Conservation (phyloP, 2,329 filamentous ascomycete species). For the Fusarium falciforme region DNA sequence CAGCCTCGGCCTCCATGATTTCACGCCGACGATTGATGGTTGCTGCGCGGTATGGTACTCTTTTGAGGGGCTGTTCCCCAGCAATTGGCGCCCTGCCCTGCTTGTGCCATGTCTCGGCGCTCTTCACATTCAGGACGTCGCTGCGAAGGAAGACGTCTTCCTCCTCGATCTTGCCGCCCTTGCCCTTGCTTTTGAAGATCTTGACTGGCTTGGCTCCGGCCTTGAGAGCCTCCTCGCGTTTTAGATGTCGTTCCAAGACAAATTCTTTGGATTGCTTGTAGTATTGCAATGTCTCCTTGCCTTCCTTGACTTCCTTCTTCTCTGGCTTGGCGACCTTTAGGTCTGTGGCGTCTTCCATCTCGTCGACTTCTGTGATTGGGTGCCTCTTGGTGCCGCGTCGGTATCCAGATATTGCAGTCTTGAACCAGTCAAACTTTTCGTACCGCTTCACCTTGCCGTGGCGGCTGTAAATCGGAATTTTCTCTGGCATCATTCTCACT, state of each 20-base stretch:
- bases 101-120: conserved; percentile 97
- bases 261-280: conserved; percentile 90
- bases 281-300: conserved; percentile 85
- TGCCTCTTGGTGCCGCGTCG: conserved; percentile 58
- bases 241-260: conserved; percentile 85
- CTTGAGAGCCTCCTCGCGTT: conserved; percentile 88
- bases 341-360: conserved; percentile 82
- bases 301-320: conserved; percentile 78
- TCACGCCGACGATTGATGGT: conserved; percentile 89
- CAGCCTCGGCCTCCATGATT: conserved; percentile 84
- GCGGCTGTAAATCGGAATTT: conserved; percentile 81
- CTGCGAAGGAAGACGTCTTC: conserved; percentile 84
- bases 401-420: conserved; percentile 81
- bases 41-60: conserved; percentile 89
- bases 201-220: conserved; percentile 76
- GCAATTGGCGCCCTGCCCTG: conserved; percentile 82
- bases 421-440: conserved; percentile 90
- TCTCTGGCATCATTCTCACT: conserved; percentile 80
- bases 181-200: conserved; percentile 79
- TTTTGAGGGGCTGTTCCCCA: conserved; percentile 82
- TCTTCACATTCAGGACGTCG: conserved; percentile 88
- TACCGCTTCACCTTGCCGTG: conserved; percentile 82
- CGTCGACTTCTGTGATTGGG: conserved; percentile 77
- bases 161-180: conserved; percentile 77
- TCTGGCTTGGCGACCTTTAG: conserved; percentile 78